A percentile compares a stretch with the other conserved stretches of the same genome.
phyloP scores from a whole-genome alignment of 2,329 filamentous ascomycete species.

The Penicillium sp. region DNA sequence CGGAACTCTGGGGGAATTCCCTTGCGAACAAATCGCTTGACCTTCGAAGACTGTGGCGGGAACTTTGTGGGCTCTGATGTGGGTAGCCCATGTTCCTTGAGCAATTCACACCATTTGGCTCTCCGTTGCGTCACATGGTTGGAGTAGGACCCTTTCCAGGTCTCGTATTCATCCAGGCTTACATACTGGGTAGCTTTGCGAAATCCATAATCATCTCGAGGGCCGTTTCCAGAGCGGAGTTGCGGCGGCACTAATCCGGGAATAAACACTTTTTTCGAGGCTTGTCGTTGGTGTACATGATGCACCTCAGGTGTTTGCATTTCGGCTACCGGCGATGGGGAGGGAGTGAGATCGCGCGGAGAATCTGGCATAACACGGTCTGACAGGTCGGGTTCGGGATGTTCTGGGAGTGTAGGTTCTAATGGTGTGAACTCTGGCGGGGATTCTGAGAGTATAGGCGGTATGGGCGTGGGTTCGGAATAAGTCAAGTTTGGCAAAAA shows the following conservation, averaged over 20 bases:
- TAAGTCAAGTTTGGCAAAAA: constrained; percentile 4
- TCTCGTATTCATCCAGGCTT: constrained; percentile 72
- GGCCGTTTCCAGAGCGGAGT: constrained; percentile 31
- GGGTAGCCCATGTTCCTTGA: constrained; percentile 73
- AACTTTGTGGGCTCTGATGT: constrained; percentile 73
- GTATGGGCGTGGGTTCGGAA: constrained; percentile 6
- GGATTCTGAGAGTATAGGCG: constrained; percentile 15
- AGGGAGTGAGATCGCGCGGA: constrained; percentile 10
- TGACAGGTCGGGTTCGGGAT: constrained; percentile 7
- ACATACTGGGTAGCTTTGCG: constrained; percentile 83
- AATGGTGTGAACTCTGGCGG: constrained; percentile 10
- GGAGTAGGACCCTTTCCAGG: constrained; percentile 74
- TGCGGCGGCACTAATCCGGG: constrained; percentile 43
- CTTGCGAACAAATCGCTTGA: constrained; percentile 88
- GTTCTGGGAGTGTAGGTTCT: constrained; percentile 3
- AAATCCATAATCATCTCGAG: constrained; percentile 85
- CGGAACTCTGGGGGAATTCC: constrained; percentile 92
- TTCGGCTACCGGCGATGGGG: constrained; percentile 7
- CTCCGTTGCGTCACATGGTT: constrained; percentile 71
- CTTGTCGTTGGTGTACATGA: constrained; percentile 20
- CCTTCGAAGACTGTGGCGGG: constrained; percentile 74
- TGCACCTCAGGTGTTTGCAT: constrained; percentile 1
- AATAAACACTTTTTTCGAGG: constrained; percentile 33
- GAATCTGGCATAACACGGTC: constrained; percentile 7
- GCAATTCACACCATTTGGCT: constrained; percentile 77